Evolutionary conservation across 1,139 yeast genomes (phyloP).

Genomic region (Blastobotrys malaysiensis): DNA sequence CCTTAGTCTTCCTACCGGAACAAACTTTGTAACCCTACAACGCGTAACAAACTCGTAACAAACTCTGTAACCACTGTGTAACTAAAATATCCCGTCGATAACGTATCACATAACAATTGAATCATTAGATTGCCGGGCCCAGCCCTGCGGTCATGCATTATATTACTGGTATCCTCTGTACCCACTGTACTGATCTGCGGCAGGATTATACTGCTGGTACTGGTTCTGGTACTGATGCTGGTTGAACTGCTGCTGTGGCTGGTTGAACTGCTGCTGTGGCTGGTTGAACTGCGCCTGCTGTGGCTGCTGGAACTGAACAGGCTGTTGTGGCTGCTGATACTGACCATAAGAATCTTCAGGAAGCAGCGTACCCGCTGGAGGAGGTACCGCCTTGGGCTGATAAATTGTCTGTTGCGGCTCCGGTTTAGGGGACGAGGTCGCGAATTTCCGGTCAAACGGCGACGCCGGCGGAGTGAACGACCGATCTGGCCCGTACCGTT

Average conservation of each 20-base stretch:
- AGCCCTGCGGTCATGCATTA: neutral
- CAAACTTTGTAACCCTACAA: too few relatives aligned
- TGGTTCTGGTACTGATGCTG: neutral
- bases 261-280: neutral
- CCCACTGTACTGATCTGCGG: neutral
- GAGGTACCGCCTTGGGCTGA: neutral
- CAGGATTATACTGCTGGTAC: neutral
- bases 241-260: neutral
- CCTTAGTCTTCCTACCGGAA: too few relatives aligned
- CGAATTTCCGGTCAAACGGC: neutral
- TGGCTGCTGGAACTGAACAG: neutral
- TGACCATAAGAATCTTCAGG: neutral
- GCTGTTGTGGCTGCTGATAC: neutral
- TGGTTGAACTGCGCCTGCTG: neutral
- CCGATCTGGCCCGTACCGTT: conserved; percentile 7
- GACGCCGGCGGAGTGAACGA: conserved; percentile 2
- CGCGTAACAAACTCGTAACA: too few relatives aligned
- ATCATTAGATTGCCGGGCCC: conserved; percentile 1
- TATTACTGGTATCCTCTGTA: neutral
- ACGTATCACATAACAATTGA: too few relatives aligned
- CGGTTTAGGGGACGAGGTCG: neutral
- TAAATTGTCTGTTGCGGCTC: neutral
- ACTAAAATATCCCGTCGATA: too few relatives aligned
- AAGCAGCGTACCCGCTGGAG: conserved; percentile 1
- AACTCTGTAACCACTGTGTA: too few relatives aligned